Evolutionary conservation across 805 yeast species (phyloP).

Genomic region (Maudiozyma turicensis): DNA sequence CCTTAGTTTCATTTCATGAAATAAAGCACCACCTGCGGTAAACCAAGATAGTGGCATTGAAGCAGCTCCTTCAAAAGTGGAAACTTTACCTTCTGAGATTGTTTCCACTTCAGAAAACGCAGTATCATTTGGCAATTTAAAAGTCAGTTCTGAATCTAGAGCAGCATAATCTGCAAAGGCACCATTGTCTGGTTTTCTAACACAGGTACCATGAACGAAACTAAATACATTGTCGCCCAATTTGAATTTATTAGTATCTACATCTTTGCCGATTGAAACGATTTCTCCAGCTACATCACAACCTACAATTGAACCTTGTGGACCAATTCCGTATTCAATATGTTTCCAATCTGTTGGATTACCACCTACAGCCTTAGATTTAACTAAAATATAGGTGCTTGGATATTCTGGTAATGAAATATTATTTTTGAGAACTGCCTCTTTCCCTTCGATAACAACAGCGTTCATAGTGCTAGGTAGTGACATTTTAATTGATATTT

Average conservation of each 20-base stretch:
- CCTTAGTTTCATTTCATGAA: slow-evolving; percentile 28
- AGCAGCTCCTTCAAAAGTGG: slow-evolving; percentile 58
- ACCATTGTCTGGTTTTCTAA: slow-evolving; percentile 38
- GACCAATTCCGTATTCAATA: slow-evolving; percentile 31
- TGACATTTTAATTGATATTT: not conserved
- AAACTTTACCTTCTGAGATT: slow-evolving; percentile 32
- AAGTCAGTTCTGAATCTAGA: slow-evolving; percentile 14
- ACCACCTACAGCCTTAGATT: slow-evolving; percentile 44
- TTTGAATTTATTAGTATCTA: slow-evolving; percentile 21
- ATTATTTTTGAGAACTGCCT: slow-evolving; percentile 19
- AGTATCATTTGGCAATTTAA: slow-evolving; percentile 10
- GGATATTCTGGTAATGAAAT: slow-evolving; percentile 25
- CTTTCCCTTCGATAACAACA: slow-evolving; percentile 29
- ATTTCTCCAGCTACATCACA: slow-evolving; percentile 54
- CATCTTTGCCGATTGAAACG: slow-evolving; percentile 38
- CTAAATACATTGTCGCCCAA: slow-evolving; percentile 51
- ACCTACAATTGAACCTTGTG: slow-evolving; percentile 45
- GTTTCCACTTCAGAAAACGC: slow-evolving; percentile 13
- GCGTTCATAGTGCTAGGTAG: slow-evolving; percentile 32
- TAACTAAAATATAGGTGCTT: slow-evolving; percentile 33
- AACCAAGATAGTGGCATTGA: slow-evolving; percentile 44
- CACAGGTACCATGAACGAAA: slow-evolving; percentile 45
- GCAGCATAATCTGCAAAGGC: slow-evolving; percentile 48
- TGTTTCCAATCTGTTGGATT: slow-evolving; percentile 73
- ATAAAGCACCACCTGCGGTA: slow-evolving; percentile 38